phyloP scores from a whole-genome alignment of 164 flowering plant species.

The Vitis vinifera region ASM3070453v1 NC_081814.1:15517001-15517500 shows the following conservation, averaged over 20 bases:
- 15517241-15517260: constrained; percentile 79
- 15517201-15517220: constrained; percentile 97
- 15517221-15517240: constrained; percentile 99
- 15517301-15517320: background rate
- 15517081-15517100: background rate
- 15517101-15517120: background rate
- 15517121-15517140: background rate
- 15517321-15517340: background rate
- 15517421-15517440: too few species aligned
- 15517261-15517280: constrained; percentile 75
- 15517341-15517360: background rate
- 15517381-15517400: too few species aligned
- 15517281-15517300: constrained; percentile 1
- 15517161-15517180: constrained; percentile 88
- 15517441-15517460: too few species aligned
- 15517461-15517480: too few species aligned
- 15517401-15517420: too few species aligned
- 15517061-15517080: background rate
- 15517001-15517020: constrained; percentile 66
- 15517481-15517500: too few species aligned
- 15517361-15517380: background rate
- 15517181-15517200: constrained; percentile 76
- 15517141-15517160: constrained; percentile 31
- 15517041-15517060: constrained; percentile 84
- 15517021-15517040: constrained; percentile 90